Base-by-base conservation (phyloP, 176 grass and related monocot species). In the Musa beccarii region DNA sequence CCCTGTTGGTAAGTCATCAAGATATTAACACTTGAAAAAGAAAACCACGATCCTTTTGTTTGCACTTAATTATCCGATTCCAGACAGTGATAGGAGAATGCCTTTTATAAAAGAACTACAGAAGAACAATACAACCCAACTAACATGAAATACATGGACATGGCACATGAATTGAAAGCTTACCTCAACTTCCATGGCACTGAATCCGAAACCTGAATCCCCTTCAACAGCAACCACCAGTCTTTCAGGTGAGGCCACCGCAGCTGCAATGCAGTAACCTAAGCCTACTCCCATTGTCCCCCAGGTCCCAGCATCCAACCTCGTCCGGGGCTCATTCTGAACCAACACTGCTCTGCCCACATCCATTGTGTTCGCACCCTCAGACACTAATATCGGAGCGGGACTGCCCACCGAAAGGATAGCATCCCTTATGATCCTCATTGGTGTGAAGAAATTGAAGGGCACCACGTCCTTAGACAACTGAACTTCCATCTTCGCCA, bases 131-230 rank as follows among this genome's bases (percentile, higher is more conserved):
- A 24, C 28, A 26, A 66, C 10, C 10, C 24, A 13, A 66, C 34
- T 66, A 66, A 29, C 2, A 25, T 22, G 7, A 1, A 25, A 25
- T 23, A n/a, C 21, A 73, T 54, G 28, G 10, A 55, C 15, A 62
- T 15, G 2, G 14, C 3, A 11, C 25, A 50, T 6, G 29, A 9
- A 55, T 16, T 29, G 25, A 7, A 57, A 54, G 34, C 84, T 56
- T 98, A 93, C 94, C 94, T 98, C 94, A 73, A 98, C 90, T 67
- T 98, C 90, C 86, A 98, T 98, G 43, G 94, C 94, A 76, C 90
- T 98, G 80, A 98, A 98, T 72, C 94, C 90, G 76, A 91, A 98
- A 63, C 86, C 94, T 67, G 94, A 98, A 75, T 98, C 94, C 4
- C 94, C 94, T 86, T 98, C 94, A 1, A 98, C 90, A 73, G 94